These are phyloP conservation scores for Bruguiera gymnorhiza DNA, from an alignment of 345 rosid genomes.

Conservation along the genomic window DNA sequence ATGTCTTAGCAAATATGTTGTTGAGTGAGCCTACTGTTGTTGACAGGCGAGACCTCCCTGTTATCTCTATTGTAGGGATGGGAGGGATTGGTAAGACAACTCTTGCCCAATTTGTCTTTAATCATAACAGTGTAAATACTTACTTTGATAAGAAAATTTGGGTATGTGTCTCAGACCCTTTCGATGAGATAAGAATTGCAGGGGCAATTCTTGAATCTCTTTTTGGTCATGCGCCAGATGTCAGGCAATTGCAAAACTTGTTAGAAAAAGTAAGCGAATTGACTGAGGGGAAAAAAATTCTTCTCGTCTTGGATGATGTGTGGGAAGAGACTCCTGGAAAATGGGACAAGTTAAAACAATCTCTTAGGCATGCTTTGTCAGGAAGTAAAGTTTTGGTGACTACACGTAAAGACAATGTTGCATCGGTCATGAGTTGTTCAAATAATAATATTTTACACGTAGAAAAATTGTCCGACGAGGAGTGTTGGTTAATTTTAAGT, in stretches of 20 bases:
- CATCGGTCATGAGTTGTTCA: no score
- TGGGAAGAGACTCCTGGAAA: no score
- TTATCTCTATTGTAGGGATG: neutral
- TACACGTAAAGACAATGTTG: no score
- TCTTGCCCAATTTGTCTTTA: neutral
- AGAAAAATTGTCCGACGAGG: no score
- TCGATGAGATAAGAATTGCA: neutral
- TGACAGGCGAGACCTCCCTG: neutral
- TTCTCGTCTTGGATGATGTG: no score
- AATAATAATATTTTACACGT: no score
- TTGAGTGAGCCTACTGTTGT: neutral
- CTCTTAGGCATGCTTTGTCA: no score
- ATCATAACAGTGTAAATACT: neutral
- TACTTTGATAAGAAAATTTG: neutral
- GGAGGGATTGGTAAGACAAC: neutral
- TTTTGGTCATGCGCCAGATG: neutral
- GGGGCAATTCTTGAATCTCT: slow-evolving; percentile 1
- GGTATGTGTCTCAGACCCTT: slow-evolving; percentile 5
- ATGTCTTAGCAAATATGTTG: neutral
- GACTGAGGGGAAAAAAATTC: no score
- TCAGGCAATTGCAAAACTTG: no score
- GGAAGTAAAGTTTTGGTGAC: no score
- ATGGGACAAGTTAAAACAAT: no score
- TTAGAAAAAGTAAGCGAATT: no score
- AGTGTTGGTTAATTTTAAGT: slow-evolving; percentile 1